Evolutionary conservation across 352 stramenopile genomes (phyloP), one percentile per base, ranked within the genome.

Genomic region (Ophiocytium majus): DNA sequence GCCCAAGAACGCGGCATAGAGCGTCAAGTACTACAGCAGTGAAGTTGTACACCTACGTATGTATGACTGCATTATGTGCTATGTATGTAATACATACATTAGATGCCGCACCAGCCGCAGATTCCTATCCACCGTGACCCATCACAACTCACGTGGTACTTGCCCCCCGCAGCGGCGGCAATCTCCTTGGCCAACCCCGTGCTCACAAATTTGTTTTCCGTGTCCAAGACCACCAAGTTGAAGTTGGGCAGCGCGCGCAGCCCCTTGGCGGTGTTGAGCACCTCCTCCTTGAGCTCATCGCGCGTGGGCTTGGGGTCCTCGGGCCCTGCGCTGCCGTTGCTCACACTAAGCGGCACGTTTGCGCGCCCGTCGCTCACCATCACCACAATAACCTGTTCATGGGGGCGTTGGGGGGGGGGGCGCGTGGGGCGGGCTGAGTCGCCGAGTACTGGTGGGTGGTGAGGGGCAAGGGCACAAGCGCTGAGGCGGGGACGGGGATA

Each of bases 121-220:
- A n/a, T n/a, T n/a, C n/a, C n/a, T n/a, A n/a, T n/a, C n/a, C n/a
- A n/a, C n/a, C n/a, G n/a, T n/a, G n/a, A n/a, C n/a, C n/a, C n/a
- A n/a, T n/a, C n/a, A n/a, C n/a, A n/a, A 57, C 75, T 81, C 50
- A 81, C 75, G 71, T 89, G 85, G 80, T 89, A 89, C 43, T 80
- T 84, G 43, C 85, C 85, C 32, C 85, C 85, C 57, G 92, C 93
- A 17, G 91, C 93, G 83, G 93, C 84, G 10, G 92, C 91, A 89
- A 95, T 95, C 28, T 95, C 93, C 85, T 95, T 95, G 0, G 93
- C 92, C 50, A 95, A 79, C 84, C 93, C 93, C 50, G 93, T 95
- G 76, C 89, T 93, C 81, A 95, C 93, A 83, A 95, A 95, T 83
- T 95, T 95, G 87, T 94, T 94, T 81, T 95, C 93, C 9, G 92